Evolutionary conservation across 129 eudicot species (phyloP), one percentile per base, ranked within the genome.

Genomic region (Solidago caesia): DNA sequence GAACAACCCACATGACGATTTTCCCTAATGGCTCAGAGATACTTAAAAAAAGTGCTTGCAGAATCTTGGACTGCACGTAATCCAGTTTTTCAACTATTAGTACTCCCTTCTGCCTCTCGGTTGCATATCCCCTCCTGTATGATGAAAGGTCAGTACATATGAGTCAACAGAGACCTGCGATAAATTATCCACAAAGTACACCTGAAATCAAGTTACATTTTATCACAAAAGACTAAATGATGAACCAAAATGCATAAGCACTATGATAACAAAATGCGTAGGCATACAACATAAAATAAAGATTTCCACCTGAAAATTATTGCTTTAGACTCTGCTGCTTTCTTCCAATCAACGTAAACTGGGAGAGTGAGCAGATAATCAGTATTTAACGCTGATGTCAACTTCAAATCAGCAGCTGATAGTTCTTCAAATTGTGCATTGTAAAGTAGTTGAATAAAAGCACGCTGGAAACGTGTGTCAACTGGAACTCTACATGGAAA

Each of bases 301-400:
- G 47, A 7, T 5, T 4, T 11, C 79, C 68, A 95, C 99, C 97
- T 91, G 94, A 86, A 91, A 78, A 95, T 87, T 12, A 95, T 89
- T 56, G 96, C 92, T 68, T 82, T 85, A 12, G 99, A 87, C 73
- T 88, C 91, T n/a, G 94, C 85, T 62, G 97, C 91, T 77, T 68
- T 95, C 89, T 85, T 89, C 99, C 97, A 95, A 83, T 95, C 97
- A 53, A 95, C 91, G 58, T 88, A 87, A 67, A 95, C 89, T 14
- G 96, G 99, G 81, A 95, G 79, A 42, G 97, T 95, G 57, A 95
- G 99, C 46, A 95, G 90, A 84, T 91, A 95, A 80, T 95, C 97
- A 56, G 88, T 91, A 79, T 91, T 95, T 68, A 95, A 77, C 21
- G 97, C 91, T 48, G 99, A 91, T 52, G 99, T 87, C 86, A 95